Conservation (phyloP, 306 rosid genomes). For the Cucurbita ficifolia region DNA sequence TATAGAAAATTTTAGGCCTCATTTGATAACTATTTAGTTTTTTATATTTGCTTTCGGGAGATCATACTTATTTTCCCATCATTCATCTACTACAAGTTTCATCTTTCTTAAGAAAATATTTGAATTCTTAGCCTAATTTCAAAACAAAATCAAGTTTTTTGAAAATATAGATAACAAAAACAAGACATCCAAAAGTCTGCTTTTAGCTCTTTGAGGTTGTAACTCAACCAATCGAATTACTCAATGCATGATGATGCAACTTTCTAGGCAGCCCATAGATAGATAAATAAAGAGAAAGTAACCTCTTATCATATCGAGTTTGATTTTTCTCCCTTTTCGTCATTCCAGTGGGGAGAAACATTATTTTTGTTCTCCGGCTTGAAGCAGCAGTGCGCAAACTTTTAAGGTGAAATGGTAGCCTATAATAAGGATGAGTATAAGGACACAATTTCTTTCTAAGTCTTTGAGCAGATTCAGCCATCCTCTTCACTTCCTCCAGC, state of each 20-base stretch:
- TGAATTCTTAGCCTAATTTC: too few relatives aligned
- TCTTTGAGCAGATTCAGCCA: conserved; percentile 69
- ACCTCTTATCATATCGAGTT: conserved; percentile 63
- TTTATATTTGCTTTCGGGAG: too few relatives aligned
- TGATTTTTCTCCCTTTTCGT: conserved; percentile 59
- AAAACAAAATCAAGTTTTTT: too few relatives aligned
- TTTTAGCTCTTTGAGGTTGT: too few relatives aligned
- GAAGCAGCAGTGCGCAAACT: conserved; percentile 40
- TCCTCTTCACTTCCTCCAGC: conserved; percentile 80
- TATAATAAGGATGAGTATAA: conserved; percentile 23
- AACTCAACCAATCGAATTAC: not conserved
- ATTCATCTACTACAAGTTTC: too few relatives aligned
- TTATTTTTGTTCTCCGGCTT: conserved; percentile 44
- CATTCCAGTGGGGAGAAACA: conserved; percentile 72
- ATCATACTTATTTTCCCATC: too few relatives aligned
- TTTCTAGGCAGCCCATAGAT: not conserved
- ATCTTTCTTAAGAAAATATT: too few relatives aligned
- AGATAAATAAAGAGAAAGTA: not conserved
- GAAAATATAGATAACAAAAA: too few relatives aligned
- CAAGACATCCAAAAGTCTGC: not conserved
- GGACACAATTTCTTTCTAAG: conserved; percentile 46
- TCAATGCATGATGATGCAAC: not conserved
- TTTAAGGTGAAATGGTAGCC: conserved; percentile 39
- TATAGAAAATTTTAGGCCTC: not conserved
- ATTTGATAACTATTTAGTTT: too few relatives aligned